Evolutionary conservation across 257 asterid species (phyloP).

Genomic region (Linaria vulgaris): DNA sequence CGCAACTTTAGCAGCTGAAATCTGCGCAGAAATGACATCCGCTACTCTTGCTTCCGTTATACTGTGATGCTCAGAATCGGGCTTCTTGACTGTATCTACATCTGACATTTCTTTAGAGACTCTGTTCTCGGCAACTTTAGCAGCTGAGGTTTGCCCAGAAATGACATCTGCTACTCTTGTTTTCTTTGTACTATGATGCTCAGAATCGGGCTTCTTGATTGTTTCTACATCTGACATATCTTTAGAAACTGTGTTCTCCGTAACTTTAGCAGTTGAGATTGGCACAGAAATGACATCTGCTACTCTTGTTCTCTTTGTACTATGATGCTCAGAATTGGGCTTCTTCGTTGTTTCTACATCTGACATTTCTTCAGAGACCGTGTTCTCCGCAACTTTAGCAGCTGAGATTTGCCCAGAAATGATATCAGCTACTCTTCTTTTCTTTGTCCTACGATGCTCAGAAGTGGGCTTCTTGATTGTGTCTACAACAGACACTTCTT

Average conservation of each 20-base stretch:
- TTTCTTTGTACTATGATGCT: not conserved
- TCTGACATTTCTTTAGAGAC: not conserved
- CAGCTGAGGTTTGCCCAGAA: slow-evolving; percentile 22
- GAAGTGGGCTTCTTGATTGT: not conserved
- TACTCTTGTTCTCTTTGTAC: not conserved
- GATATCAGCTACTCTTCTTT: slow-evolving; percentile 3
- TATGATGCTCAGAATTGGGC: not conserved
- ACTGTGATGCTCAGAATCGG: not conserved
- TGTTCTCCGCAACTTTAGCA: slow-evolving; percentile 1
- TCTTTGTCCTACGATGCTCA: not conserved
- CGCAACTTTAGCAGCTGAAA: slow-evolving; percentile 3
- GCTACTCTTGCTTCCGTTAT: not conserved
- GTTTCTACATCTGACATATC: slow-evolving; percentile 13
- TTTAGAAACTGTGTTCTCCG: not conserved
- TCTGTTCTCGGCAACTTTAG: not conserved
- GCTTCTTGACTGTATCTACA: slow-evolving; percentile 2
- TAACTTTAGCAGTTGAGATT: slow-evolving; percentile 6
- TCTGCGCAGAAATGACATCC: slow-evolving; percentile 25
- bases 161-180: slow-evolving; percentile 8
- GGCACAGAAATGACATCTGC: slow-evolving; percentile 24
- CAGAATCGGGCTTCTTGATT: not conserved
- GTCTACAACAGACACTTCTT: slow-evolving; percentile 8
- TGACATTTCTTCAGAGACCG: not conserved
- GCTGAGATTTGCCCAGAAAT: slow-evolving; percentile 23
- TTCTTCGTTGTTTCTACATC: not conserved